Evolutionary conservation across 2,329 filamentous ascomycete species (phyloP), one percentile per base, ranked within the genome.

Genomic region (Fusarium floridanum): DNA sequence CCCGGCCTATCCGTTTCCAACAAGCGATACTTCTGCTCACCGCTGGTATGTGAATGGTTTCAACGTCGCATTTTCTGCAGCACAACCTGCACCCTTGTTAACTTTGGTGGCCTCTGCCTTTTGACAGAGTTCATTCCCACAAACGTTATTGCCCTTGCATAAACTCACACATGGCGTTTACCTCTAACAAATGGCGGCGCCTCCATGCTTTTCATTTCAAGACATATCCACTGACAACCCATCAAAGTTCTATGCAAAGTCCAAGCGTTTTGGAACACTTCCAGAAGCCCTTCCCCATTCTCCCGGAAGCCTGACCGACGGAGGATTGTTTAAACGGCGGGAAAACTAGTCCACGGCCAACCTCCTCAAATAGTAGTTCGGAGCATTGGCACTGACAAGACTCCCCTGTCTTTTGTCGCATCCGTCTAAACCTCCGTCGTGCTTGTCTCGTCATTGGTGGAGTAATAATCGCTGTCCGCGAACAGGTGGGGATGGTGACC

Each of bases 361-460:
- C 39, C 27, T 9, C 24, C 57, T 16, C 10, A 61, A 43, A 43
- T 22, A 14, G 36, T 20, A 61, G 3, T 61, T 43, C 24, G 57
- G 57, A 61, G 36, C 57, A n/a, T 37, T 22, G 37, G 39, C n/a
- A 32, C 14, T 8, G 17, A n/a, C 57, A 43, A n/a, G 22, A 16
- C 17, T 50, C 37, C 22, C 36, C 56, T 24, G 56, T 17, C 36
- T 36, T 36, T 36, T 36, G 39, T 61, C 57, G 24, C 20, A 61
- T 61, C 37, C 37, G 57, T 61, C 36, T 24, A 61, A 43, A 43
- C 24, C 3, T 61, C 57, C 57, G 57, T 32, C 9, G 11, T 32
- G n/a, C 57, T 61, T 61, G 57, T 61, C 12, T 61, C 57, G 37
- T 29, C 24, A 61, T 43, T 61, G 57, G 57, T 61, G 57, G 57